These are phyloP conservation scores for Phytophthora pluvialis DNA, from an alignment of 352 stramenopile genomes.

Conservation along the genomic window DNA sequence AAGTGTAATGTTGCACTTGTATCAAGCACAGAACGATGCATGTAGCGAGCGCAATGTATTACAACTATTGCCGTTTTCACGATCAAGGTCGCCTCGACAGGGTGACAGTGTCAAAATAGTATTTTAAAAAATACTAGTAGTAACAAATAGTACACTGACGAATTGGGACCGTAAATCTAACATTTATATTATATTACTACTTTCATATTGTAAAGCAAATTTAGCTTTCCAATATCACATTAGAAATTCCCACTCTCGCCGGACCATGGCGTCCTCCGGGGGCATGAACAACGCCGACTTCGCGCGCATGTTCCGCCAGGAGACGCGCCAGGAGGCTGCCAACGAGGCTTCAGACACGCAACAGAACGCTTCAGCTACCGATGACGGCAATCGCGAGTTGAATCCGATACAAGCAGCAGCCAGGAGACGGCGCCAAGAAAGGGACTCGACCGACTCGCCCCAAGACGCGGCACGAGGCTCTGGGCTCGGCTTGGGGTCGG, in stretches of 20 bases:
- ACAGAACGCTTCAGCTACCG: neutral
- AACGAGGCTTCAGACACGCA: neutral
- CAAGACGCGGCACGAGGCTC: constrained; percentile 13
- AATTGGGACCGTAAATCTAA: too few species aligned
- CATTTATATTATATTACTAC: constrained; percentile 2
- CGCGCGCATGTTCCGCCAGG: constrained; percentile 71
- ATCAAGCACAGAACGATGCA: too few species aligned
- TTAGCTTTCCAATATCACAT: neutral
- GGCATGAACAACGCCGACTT: constrained; percentile 82
- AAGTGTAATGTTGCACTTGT: too few species aligned
- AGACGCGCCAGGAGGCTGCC: constrained; percentile 29
- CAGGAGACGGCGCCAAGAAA: constrained; percentile 33
- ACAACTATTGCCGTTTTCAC: too few species aligned
- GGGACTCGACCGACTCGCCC: constrained; percentile 5
- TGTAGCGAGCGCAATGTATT: too few species aligned
- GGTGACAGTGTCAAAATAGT: too few species aligned
- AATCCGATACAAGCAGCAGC: constrained; percentile 29
- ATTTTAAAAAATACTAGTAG: too few species aligned
- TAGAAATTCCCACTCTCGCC: neutral
- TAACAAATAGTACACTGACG: too few species aligned
- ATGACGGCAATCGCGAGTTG: neutral
- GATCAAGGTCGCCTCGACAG: too few species aligned
- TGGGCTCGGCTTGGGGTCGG: constrained; percentile 4
- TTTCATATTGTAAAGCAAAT: neutral
- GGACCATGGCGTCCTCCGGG: constrained; percentile 19